Evolutionary conservation across 345 rosid species (phyloP), one percentile per base, ranked within the genome.

Genomic region (Eutrema japonicum): DNA sequence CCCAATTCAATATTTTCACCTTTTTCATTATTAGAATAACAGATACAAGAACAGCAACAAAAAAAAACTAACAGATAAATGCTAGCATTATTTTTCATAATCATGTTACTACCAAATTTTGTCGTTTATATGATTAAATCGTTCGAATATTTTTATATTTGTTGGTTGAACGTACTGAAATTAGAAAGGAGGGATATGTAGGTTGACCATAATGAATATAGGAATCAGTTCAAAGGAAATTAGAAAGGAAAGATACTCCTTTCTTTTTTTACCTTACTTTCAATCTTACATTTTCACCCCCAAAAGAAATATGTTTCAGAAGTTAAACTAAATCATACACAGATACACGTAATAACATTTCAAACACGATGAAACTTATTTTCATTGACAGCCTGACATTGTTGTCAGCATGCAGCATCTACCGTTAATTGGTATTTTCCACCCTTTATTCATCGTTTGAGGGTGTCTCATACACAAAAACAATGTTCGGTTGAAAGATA

Each of bases 131-230:
- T 26, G 6, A 30, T 50, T 50, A 50, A 4, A 26, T 50, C 26
- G 33, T 26, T 50, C 37, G 27, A 6, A 12, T 45, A 10, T n/a
- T 30, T 70, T n/a, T 6, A 36, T n/a, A 45, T 2, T 35, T 8
- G 7, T 40, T 50, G 22, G 30, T 37, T 36, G 48, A 70, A 48
- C 50, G n/a, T 54, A 37, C 71, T 64, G 41, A 11, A 64, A 54
- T n/a, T 73, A 64, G 48, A 46, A 72, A 73, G 42, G 14, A 45
- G 54, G 8, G 48, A 73, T 12, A 36, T 13, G 55, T 45, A 16
- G 45, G 41, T 73, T 43, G 64, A 43, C 38, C 70, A 32, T 61
- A 52, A 18, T 50, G 12, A 43, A 13, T 53, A 42, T 7, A 16
- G 62, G 16, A 32, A 72, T 53, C 48, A 18, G 18, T 18, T 18